Percentiles rank a stretch among this genome's conserved stretches.
Conservation (phyloP, 331 rosid genomes). For the Malus hybrid region DNA sequence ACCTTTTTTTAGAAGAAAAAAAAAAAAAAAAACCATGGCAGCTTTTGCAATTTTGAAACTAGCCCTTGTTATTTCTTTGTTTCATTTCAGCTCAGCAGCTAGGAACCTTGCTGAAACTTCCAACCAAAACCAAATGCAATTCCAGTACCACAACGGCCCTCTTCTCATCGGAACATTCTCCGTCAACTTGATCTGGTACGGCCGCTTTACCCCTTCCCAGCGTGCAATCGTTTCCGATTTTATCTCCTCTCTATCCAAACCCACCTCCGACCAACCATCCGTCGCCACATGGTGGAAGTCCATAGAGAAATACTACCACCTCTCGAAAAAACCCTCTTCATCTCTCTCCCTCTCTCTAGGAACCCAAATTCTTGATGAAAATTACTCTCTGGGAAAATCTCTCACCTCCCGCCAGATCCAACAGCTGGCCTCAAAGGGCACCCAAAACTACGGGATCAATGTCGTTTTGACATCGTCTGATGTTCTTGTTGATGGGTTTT, state of each 20-base stretch:
- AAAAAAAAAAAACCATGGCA: not conserved
- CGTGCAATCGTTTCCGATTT: constrained; percentile 55
- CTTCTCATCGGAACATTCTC: constrained; percentile 50
- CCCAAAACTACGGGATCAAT: constrained; percentile 35
- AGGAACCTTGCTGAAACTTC: not conserved
- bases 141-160: constrained; percentile 48
- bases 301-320: constrained; percentile 55
- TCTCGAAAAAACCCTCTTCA: constrained; percentile 1
- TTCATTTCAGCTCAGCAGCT: constrained; percentile 2
- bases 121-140: constrained; percentile 6
- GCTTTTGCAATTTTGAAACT: not conserved
- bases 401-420: constrained; percentile 35
- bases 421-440: constrained; percentile 53
- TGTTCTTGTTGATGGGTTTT: constrained; percentile 53
- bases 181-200: constrained; percentile 70
- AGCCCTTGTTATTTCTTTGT: not conserved
- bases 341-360: constrained; percentile 36
- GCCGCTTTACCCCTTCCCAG: constrained; percentile 57
- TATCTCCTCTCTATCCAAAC: constrained; percentile 45
- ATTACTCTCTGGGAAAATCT: constrained; percentile 52
- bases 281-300: constrained; percentile 69
- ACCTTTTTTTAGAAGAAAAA: not conserved
- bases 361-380: constrained; percentile 38
- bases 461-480: constrained; percentile 63
- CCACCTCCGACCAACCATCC: constrained; percentile 32